Base-by-base conservation (phyloP, 768 basidiomycete species). In the Boletus pseudopeckii region DNA sequence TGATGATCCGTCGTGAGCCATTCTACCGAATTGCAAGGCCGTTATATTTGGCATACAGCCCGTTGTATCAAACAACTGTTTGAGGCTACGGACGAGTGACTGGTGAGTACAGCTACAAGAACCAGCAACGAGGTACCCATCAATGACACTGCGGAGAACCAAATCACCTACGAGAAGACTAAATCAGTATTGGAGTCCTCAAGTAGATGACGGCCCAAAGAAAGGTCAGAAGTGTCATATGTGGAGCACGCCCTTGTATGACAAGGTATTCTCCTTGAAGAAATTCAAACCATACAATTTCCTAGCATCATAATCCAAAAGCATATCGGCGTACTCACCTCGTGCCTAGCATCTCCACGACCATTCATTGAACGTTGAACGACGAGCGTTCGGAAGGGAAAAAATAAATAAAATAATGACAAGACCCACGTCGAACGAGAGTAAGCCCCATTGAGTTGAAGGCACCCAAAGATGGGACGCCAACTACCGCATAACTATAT, bases 401-500 rank as follows among this genome's bases (percentile, higher is more conserved):
- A 87, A 88, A 88, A 84, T 79, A 30, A 30, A 28, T 28, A 34
- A 24, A 50, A 58, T 13, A 22, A 28, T 39, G 24, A 49, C 39
- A 30, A 60, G 18, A 44, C 60, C 64, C 69, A 74, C 77, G 83
- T 80, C 83, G 82, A 75, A 75, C 70, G 80, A 88, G 85, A 90
- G 86, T 89, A 85, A 90, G 88, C 88, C 88, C 88, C 88, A 89
- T 90, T 90, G 82, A 79, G 88, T 88, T 88, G 78, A 82, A 72
- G 78, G 78, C 75, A 30, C 32, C 57, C 47, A 62, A 55, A 54
- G 53, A 58, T 9, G 40, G 62, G 67, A 64, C 54, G 69, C 75
- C 77, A 57, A 79, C 84, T 83, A 90, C 84, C 88, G 88, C 81
- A 90, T 90, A 81, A 88, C 88, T 90, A 68, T 90, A 73, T 77